Evolutionary conservation across 352 stramenopile species (phyloP), one percentile per base, ranked within the genome.

Genomic region (Globisporangium ultimum): DNA sequence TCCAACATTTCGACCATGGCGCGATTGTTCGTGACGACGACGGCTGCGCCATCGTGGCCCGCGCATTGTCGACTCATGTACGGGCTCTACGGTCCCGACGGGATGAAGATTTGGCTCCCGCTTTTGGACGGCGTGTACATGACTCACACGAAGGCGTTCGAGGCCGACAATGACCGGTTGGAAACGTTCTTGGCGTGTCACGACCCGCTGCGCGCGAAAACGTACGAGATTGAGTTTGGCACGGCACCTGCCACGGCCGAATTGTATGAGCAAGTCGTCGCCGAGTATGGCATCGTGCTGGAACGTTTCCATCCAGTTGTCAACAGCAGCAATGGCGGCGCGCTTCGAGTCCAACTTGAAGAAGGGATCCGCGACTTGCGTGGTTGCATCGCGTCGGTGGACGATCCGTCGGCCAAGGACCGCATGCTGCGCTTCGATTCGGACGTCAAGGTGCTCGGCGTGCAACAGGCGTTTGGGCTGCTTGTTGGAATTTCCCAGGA

Each of bases 141-240:
- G 57, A 64, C 67, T 0, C 76, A 85, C 38, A 78, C 74, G 0
- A 76, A 79, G 24, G 71, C 79, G 0, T 89, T 91, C 55, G 77
- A 87, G 51, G 59, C 76, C 1, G 81, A 91, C 45, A 52, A 53
- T 1, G 59, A 57, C 3, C 63, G 68, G 0, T 57, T 93, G 1
- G 65, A 88, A 50, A 90, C 76, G 1, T 95, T 95, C 52, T 55
- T 95, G 21, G 71, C 75, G 20, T 90, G 77, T 36, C 81, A 95
- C 45, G 86, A 95, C 41, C 86, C 86, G n/a, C 58, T 89, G 51
- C 79, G 85, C n/a, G 78, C 80, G 1, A 88, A 90, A 55, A 90
- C 82, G 14, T 88, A 89, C 60, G 83, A 88, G 56, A 88, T 90
- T 53, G 83, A 92, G 55, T 92, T 92, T 45, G 80, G 78, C 34